Percentiles rank a stretch among this genome's conserved stretches.
These are phyloP conservation scores for Raphanus raphanistrum DNA, from an alignment of 345 rosid species.

Conservation along the genomic window DNA sequence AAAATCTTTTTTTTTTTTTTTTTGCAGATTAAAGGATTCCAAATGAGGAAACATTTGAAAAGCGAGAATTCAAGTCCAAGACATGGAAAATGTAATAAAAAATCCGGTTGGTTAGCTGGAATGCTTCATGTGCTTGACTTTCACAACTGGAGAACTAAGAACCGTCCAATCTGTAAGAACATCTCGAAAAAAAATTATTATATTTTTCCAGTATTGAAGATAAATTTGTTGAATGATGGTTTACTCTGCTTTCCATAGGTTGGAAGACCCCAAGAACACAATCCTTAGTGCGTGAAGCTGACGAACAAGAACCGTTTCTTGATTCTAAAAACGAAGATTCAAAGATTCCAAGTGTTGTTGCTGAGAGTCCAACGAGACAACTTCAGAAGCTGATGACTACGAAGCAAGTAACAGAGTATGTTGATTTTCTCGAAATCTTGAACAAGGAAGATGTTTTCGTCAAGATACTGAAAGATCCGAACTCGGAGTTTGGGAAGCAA, in stretches of 20 bases:
- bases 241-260: conserved; percentile 12
- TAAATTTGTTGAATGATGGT: neutral
- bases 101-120: conserved; percentile 59
- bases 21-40: neutral
- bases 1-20: neutral
- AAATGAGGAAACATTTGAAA: conserved; percentile 52
- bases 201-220: neutral
- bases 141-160: conserved; percentile 49
- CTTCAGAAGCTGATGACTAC: conserved; percentile 25
- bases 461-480: conserved; percentile 50
- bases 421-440: conserved; percentile 61
- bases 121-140: conserved; percentile 61
- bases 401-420: conserved; percentile 51
- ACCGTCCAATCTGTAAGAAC: conserved; percentile 31
- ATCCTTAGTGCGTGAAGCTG: conserved; percentile 32
- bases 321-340: conserved; percentile 7
- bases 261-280: conserved; percentile 39
- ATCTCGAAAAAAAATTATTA: neutral
- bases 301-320: conserved; percentile 31
- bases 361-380: neutral
- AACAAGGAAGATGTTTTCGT: conserved; percentile 56
- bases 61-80: conserved; percentile 36
- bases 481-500: conserved; percentile 31
- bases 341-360: conserved; percentile 1
- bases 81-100: conserved; percentile 36